Conservation (phyloP, 2,329 filamentous ascomycete species). For the Epichloe bromicola region DNA sequence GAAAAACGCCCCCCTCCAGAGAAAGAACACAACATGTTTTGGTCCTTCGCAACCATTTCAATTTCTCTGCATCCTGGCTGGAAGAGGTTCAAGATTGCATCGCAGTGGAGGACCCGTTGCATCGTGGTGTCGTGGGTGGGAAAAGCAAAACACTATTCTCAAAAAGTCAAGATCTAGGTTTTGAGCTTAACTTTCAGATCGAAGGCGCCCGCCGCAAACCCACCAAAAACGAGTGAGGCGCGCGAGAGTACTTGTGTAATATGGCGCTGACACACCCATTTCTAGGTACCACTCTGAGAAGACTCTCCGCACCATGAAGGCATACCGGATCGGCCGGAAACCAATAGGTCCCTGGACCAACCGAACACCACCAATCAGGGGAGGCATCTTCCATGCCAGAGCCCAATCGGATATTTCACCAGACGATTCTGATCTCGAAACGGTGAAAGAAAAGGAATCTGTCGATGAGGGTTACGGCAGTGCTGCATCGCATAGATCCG, state of each 20-base stretch:
- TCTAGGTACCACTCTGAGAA: conserved; percentile 42
- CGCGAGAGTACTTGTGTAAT: neutral
- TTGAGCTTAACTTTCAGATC: neutral
- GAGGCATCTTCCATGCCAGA: conserved; percentile 20
- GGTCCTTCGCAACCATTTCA: neutral
- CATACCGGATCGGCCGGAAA: conserved; percentile 46
- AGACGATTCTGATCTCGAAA: conserved; percentile 7
- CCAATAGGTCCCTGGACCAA: conserved; percentile 42
- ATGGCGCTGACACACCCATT: conserved; percentile 7
- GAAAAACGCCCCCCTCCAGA: neutral
- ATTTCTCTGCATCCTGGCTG: neutral
- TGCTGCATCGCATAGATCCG: conserved; percentile 5
- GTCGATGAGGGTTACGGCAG: conserved; percentile 7
- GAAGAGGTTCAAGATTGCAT: neutral
- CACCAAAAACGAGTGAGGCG: neutral
- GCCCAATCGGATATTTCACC: conserved; percentile 2
- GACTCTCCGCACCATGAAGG: conserved; percentile 43
- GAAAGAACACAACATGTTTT: neutral
- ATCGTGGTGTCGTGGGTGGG: neutral
- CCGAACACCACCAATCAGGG: conserved; percentile 46
- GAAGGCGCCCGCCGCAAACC: neutral
- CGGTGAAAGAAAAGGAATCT: conserved; percentile 6
- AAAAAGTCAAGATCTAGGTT: neutral
- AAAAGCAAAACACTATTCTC: neutral
- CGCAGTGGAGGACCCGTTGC: neutral